Conservation (phyloP, 2,329 filamentous ascomycete genomes). For the Eurotiales sp. region DNA sequence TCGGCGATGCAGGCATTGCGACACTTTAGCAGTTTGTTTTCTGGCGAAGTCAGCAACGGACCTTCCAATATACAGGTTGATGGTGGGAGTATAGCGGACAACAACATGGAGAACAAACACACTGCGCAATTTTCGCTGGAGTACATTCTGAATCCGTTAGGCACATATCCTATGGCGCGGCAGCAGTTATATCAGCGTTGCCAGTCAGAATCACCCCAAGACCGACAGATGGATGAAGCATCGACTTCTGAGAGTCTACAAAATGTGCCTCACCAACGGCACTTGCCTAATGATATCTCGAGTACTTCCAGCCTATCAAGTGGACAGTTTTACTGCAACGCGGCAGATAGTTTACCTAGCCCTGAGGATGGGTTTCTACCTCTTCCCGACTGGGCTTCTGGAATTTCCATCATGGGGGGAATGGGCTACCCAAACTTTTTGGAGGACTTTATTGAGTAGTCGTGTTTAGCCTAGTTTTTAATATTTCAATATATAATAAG, state of each 20-base stretch:
- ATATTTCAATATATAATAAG: too few species aligned
- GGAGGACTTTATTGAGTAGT: too few species aligned
- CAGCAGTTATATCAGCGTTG: slow-evolving; percentile 1
- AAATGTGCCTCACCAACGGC: not conserved
- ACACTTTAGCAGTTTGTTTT: not conserved
- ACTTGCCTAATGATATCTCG: not conserved
- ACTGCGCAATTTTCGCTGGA: slow-evolving; percentile 5
- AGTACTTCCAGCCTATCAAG: not conserved
- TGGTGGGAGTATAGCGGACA: not conserved
- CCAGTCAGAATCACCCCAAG: not conserved
- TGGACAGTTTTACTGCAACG: not conserved
- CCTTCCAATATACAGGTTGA: not conserved
- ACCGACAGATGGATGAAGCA: not conserved
- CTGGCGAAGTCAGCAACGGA: not conserved
- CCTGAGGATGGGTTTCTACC: not conserved
- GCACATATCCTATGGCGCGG: slow-evolving; percentile 1
- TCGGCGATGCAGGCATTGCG: slow-evolving; percentile 5
- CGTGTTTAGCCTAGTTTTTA: too few species aligned
- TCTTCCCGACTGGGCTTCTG: slow-evolving; percentile 8
- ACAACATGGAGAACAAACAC: not conserved
- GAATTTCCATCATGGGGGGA: slow-evolving; percentile 9
- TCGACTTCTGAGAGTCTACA: not conserved
- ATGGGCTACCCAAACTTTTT: slow-evolving; percentile 8
- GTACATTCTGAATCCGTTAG: slow-evolving; percentile 8
- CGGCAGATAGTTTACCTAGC: slow-evolving; percentile 4